These are phyloP conservation scores for Pseudognaphalium luteoalbum DNA, from an alignment of 129 eudicot species.

Conservation along the genomic window DNA sequence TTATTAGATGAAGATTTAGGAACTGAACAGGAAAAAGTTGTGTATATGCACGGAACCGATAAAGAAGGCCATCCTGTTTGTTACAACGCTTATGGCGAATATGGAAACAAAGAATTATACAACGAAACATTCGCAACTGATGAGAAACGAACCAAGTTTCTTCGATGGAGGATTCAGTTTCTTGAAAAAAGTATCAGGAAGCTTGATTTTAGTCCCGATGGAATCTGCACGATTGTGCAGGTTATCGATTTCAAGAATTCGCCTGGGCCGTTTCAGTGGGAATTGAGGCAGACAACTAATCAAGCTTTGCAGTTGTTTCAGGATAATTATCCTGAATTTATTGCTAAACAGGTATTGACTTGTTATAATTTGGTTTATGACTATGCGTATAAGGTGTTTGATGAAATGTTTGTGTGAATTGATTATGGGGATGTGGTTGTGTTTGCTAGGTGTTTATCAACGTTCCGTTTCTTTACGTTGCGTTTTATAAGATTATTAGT, in stretches of 20 bases:
- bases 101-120: conserved; percentile 74
- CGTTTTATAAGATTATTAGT: conserved; percentile 76
- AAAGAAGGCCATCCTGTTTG: conserved; percentile 90
- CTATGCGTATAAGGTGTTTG: conserved; percentile 6
- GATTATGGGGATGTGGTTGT: conserved; percentile 2
- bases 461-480: conserved; percentile 84
- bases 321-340: conserved; percentile 93
- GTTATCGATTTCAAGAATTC: conserved; percentile 81
- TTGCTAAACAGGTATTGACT: conserved; percentile 83
- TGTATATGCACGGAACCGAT: conserved; percentile 67
- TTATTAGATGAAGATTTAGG: conserved; percentile 57
- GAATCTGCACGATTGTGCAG: conserved; percentile 63
- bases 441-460: conserved; percentile 72
- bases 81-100: conserved; percentile 84
- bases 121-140: conserved; percentile 60
- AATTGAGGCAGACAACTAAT: conserved; percentile 71
- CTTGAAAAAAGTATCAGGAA: conserved; percentile 72
- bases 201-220: conserved; percentile 82
- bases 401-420: not conserved
- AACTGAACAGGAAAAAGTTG: conserved; percentile 62
- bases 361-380: not conserved
- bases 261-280: conserved; percentile 74
- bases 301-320: conserved; percentile 82
- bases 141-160: conserved; percentile 65
- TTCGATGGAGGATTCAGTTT: conserved; percentile 76